Evolutionary conservation across 768 basidiomycete genomes (phyloP), one percentile per base, ranked within the genome.

Genomic region (Lactarius deliciosus): DNA sequence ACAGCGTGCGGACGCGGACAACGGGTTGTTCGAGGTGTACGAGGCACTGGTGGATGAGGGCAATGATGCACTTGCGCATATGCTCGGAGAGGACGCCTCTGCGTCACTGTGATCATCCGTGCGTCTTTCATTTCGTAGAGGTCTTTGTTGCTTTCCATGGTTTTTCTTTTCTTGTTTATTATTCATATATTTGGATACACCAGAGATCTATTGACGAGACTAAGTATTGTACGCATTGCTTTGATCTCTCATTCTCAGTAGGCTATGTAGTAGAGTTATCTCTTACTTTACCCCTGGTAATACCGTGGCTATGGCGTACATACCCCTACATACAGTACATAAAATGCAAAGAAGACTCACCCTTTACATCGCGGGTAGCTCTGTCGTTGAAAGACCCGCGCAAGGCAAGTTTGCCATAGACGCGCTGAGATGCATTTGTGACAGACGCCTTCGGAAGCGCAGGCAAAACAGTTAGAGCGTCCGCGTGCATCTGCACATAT

Each of bases 1-100:
- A 0, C 25, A 13, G 25, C 50, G 50, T 25, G 22, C 25, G 25
- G 25, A 53, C 13, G 25, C 50, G 25, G 5, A 25, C 6, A 9
- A 82, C 85, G 11, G 86, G 84, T 40, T 65, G 47, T 94, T 94
- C 75, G 91, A 90, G 64, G 92, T 94, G 53, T 93, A 87, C 69
- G 84, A 91, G 69, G 85, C 85, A 1, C 84, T 87, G 7, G 77
- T 75, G 68, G 84, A 87, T 68, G 81, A 83, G 61, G 87, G 84
- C 32, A 88, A 86, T 50, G 88, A 91, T 72, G 80, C 84, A 36
- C 79, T 93, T 63, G 87, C 89, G 62, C 86, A 82, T 73, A 83
- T 92, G 77, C 79, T 90, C 75, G 87, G 85, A 1, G 82, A 82
- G 64, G 76, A 77, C 1, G 65, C 65, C 10, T 63, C 61, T 16